These are phyloP conservation scores for Fragaria nilgerrensis DNA, from an alignment of 306 rosid species.

Conservation along the genomic window DNA sequence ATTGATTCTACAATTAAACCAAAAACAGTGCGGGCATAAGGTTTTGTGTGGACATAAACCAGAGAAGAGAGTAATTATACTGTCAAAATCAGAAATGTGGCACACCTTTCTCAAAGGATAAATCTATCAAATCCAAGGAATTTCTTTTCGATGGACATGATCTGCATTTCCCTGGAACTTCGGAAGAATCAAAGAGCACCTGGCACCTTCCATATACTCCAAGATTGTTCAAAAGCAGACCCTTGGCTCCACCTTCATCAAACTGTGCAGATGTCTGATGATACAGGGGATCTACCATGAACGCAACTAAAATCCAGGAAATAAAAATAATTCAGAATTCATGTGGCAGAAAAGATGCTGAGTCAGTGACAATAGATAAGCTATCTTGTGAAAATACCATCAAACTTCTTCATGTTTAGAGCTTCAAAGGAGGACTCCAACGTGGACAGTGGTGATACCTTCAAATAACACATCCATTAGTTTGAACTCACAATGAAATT, in stretches of 20 bases:
- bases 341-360: neutral
- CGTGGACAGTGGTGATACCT: constrained; percentile 28
- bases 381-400: constrained; percentile 24
- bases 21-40: neutral
- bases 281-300: constrained; percentile 86
- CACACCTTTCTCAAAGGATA: constrained; percentile 24
- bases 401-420: constrained; percentile 30
- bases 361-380: constrained; percentile 7
- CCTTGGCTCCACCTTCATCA: constrained; percentile 97
- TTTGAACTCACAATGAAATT: constrained; percentile 5
- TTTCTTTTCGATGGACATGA: constrained; percentile 11
- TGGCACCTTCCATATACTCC: constrained; percentile 84
- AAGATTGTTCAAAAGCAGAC: constrained; percentile 85
- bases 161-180: constrained; percentile 72
- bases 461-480: constrained; percentile 13
- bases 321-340: constrained; percentile 31
- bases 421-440: constrained; percentile 35
- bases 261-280: constrained; percentile 91
- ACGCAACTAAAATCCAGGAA: constrained; percentile 58
- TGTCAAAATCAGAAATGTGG: neutral
- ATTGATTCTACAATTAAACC: constrained; percentile 18
- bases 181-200: constrained; percentile 85
- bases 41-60: neutral
- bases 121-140: constrained; percentile 25
- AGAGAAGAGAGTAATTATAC: neutral